These are phyloP conservation scores for Schrenkiella parvula DNA, from an alignment of 345 rosid species.

Conservation along the genomic window DNA sequence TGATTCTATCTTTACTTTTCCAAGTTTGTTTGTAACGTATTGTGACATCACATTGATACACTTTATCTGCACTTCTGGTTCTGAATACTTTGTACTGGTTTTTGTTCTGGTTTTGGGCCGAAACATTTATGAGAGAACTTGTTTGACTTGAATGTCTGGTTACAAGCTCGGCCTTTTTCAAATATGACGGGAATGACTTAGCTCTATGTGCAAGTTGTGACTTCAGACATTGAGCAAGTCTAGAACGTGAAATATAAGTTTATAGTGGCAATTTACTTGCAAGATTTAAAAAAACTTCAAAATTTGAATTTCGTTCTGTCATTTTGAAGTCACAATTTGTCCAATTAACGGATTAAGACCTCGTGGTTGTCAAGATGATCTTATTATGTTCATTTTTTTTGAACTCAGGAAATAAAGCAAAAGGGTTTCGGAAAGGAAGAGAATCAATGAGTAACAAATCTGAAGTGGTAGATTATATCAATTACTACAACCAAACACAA, in stretches of 20 bases:
- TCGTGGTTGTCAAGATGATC: neutral
- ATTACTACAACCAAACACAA: neutral
- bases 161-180: neutral
- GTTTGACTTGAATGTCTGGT: neutral
- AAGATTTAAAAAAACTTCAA: too few species aligned
- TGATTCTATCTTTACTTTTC: neutral
- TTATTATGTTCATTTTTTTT: neutral
- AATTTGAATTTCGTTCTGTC: neutral
- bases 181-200: too few species aligned
- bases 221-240: neutral
- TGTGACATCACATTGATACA: neutral
- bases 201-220: too few species aligned
- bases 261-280: too few species aligned
- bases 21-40: slow-evolving; percentile 13
- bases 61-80: neutral
- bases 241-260: neutral
- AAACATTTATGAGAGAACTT: neutral
- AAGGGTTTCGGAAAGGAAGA: neutral
- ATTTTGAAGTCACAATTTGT: neutral
- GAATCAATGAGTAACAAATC: neutral
- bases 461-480: slow-evolving; percentile 3
- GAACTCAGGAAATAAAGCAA: neutral
- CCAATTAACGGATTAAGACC: neutral
- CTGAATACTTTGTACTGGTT: neutral
- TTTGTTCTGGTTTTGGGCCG: neutral